These are phyloP conservation scores for Iris pallida DNA, from an alignment of 116 monocot genomes.

Conservation along the genomic window DNA sequence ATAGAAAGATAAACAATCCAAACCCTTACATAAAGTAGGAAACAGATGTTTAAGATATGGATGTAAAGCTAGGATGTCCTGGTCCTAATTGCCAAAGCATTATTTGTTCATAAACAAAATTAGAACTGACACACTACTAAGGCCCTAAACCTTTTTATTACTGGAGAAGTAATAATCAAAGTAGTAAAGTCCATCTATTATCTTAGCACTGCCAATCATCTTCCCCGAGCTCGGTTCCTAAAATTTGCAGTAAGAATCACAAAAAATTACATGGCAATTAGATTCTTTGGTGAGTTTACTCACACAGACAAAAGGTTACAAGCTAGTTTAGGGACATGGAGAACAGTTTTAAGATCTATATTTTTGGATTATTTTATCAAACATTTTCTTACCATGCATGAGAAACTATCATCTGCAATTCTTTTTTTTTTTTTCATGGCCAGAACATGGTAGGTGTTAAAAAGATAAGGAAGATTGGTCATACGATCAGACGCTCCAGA, in stretches of 20 bases:
- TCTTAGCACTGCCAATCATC: background rate
- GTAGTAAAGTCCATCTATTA: background rate
- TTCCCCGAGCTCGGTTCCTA: background rate
- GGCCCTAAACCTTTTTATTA: background rate
- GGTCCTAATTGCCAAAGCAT: background rate
- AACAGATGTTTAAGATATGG: constrained; percentile 1
- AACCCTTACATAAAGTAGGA: background rate
- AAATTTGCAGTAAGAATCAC: background rate
- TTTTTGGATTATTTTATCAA: too few species aligned
- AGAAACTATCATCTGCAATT: background rate
- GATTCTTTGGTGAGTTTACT: background rate
- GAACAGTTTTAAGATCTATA: too few species aligned
- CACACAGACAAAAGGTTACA: background rate
- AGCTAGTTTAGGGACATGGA: background rate
- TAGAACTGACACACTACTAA: background rate
- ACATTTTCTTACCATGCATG: background rate
- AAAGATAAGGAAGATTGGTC: background rate
- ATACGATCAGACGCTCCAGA: background rate
- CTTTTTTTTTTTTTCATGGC: background rate
- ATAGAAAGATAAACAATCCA: background rate
- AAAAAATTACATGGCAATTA: background rate
- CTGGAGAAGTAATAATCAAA: background rate
- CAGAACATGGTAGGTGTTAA: background rate
- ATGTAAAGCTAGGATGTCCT: constrained; percentile 2
- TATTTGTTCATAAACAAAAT: background rate